Evolutionary conservation across 2,329 filamentous ascomycete species (phyloP), one percentile per base, ranked within the genome.

Genomic region (Colletotrichum kahawae): DNA sequence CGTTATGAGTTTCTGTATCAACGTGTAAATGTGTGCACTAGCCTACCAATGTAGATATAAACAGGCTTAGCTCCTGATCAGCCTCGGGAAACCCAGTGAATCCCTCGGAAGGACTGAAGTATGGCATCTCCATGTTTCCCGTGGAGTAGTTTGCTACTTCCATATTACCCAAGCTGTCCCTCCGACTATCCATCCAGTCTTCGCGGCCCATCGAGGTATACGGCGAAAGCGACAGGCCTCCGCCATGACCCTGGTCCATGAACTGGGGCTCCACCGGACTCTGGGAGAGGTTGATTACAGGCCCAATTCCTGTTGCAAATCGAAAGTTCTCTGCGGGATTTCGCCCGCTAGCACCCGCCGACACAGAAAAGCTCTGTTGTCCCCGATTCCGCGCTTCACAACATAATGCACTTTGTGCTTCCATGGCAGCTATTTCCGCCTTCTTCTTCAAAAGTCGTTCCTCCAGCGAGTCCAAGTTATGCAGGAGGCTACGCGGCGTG

Each of bases 361-460:
- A 16, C 16, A 1, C 0, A 18, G 36, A 0, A 18, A 43, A 0
- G 36, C 0, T 18, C 36, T 16, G 16, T 43, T 43, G 36, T 18
- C 36, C 36, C 0, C 7, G 0, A 16, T 18, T 43, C 16, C 36
- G 36, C 36, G 16, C 16, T 43, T 43, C 2, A 4, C 16, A 43
- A 16, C 36, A 43, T 16, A 2, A 3, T 43, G 18, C 36, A 43
- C 16, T 43, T 2, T 43, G 36, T 18, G 36, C 36, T 18, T 43
- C 36, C 36, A 43, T 43, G 36, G 16, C 16, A 43, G 36, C 36
- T 16, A 43, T 43, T 43, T 43, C 36, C 14, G 36, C 0, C 36
- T 43, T 43, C 0, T 43, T 43, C 0, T 43, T 43, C 0, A 43
- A 18, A 43, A 43, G 36, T 18, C 36, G 36, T 0, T 43, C 36